Evolutionary conservation across 1,284 basidiomycete species (phyloP), one percentile per base, ranked within the genome.

Genomic region (Marasmius sp.): DNA sequence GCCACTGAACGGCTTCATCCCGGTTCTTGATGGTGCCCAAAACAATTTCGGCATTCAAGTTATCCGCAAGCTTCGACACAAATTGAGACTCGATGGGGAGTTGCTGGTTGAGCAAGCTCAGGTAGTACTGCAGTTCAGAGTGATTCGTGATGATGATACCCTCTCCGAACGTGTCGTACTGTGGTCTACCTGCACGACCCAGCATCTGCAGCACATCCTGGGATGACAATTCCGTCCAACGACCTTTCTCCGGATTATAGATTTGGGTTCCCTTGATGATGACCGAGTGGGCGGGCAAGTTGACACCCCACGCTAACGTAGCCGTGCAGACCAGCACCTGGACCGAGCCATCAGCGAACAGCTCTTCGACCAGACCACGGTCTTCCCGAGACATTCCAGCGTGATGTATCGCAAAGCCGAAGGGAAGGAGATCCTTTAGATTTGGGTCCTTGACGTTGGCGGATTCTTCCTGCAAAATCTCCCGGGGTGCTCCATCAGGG

Each of bases 251-350:
- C 0, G 97, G 97, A 74, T 98, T 98, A 81, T 99, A 99, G 65
- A 99, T 96, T 77, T 99, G 97, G 0, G 97, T 99, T 39, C 97
- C 97, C 75, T 99, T 99, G 84, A 99, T 98, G 79, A 99, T 96
- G 75, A 98, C 97, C 3, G 95, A 94, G 70, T 99, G 97, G 0
- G 97, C 97, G 1, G 97, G 97, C 1, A 99, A 79, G 74, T 99
- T 99, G 77, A 99, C 97, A 83, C 97, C 97, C 97, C 97, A 99
- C 0, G 97, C 97, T 14, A 99, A 88, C 0, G 97, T 99, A 6
- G 97, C 97, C 0, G 97, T 99, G 72, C 94, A 98, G 53, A 98
- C 94, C 34, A 99, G 83, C 0, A 99, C 97, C 72, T 98, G 95
- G 33, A 99, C 83, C 45, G 94, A 91, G 0, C 95, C 94, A 61